Conservation (phyloP, 345 rosid genomes). For the Corchorus olitorius region DNA sequence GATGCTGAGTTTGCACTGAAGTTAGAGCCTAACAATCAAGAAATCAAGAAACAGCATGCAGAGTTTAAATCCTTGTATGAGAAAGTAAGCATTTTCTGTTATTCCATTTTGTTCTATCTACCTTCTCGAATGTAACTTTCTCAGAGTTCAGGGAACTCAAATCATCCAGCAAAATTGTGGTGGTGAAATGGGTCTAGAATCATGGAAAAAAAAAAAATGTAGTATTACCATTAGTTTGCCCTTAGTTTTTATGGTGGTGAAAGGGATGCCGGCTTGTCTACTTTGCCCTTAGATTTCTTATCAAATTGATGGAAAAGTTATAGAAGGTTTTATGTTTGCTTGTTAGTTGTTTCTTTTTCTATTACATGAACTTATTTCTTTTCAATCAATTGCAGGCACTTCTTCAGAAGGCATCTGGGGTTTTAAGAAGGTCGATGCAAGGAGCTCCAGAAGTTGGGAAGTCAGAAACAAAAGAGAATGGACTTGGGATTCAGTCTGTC, state of each 20-base stretch:
- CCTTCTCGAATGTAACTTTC: neutral
- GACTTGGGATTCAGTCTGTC: constrained; percentile 34
- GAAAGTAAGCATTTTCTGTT: constrained; percentile 46
- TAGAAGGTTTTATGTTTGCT: neutral
- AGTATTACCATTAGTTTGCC: neutral
- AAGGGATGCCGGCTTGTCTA: constrained; percentile 6
- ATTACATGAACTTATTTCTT: neutral
- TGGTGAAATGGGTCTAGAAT: constrained; percentile 3
- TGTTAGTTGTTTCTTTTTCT: constrained; percentile 2
- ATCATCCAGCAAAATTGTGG: neutral
- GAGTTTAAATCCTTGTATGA: constrained; percentile 68
- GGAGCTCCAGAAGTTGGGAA: constrained; percentile 43
- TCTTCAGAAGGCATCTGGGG: constrained; percentile 61
- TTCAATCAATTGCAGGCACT: constrained; percentile 46
- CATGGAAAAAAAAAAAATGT: neutral
- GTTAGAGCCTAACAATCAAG: constrained; percentile 87
- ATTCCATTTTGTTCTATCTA: neutral
- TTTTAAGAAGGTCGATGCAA: constrained; percentile 49
- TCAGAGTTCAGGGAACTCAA: neutral
- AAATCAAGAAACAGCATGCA: constrained; percentile 75
- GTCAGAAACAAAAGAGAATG: constrained; percentile 41
- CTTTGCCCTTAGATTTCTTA: neutral
- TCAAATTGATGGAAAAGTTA: neutral
- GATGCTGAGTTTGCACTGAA: constrained; percentile 88
- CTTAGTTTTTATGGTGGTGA: neutral